Evolutionary conservation across 2,329 filamentous ascomycete species (phyloP).

Genomic region (Cercospora berteroae): DNA sequence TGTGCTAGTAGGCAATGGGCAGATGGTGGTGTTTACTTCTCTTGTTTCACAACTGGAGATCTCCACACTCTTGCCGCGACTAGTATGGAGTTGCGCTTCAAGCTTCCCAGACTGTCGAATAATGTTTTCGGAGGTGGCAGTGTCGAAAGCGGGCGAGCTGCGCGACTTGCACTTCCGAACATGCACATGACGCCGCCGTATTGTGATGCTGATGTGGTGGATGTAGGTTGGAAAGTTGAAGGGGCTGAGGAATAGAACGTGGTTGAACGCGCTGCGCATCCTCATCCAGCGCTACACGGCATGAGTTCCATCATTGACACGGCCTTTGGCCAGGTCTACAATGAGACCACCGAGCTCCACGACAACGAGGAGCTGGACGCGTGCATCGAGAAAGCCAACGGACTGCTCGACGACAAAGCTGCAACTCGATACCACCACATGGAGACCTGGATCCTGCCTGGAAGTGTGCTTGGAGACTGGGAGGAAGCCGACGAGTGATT

Average conservation of each 20-base stretch:
- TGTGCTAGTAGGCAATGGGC: background rate
- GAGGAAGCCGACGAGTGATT: background rate
- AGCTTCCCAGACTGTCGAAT: background rate
- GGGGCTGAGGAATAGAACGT: background rate
- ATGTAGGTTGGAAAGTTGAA: background rate
- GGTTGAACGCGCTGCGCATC: background rate
- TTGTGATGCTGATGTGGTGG: background rate
- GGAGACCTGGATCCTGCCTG: background rate
- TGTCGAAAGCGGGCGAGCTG: background rate
- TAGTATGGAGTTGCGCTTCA: background rate
- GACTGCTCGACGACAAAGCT: background rate
- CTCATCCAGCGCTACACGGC: background rate
- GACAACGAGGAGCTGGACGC: background rate
- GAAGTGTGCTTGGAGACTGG: background rate
- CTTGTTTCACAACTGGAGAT: background rate
- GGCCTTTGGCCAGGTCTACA: background rate
- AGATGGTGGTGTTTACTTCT: background rate
- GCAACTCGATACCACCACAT: background rate
- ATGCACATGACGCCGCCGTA: too few relatives aligned
- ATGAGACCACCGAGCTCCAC: background rate
- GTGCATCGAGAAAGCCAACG: background rate
- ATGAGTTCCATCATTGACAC: background rate
- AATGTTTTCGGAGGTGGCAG: background rate
- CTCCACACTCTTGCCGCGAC: background rate
- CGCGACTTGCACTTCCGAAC: too few relatives aligned